Evolutionary conservation across 2,329 filamentous ascomycete species (phyloP).

Genomic region (Penicillium verrucosum): DNA sequence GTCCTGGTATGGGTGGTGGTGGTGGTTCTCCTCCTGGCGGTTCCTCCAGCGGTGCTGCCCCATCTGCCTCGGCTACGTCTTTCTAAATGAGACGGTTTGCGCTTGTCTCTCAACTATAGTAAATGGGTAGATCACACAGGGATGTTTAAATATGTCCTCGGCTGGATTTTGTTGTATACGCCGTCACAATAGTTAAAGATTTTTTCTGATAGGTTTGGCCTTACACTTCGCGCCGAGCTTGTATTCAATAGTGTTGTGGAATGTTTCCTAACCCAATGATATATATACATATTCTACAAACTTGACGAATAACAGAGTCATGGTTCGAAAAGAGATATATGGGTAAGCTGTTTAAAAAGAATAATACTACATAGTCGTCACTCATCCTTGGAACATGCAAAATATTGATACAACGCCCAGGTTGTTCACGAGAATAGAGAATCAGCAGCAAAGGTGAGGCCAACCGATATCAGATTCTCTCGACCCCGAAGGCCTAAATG

Average conservation of each 20-base stretch:
- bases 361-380: not conserved
- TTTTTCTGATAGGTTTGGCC: not conserved
- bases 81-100: not conserved
- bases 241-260: too few relatives aligned
- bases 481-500: not conserved
- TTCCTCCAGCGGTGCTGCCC: not conserved
- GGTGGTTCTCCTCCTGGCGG: not conserved
- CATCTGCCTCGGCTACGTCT: not conserved
- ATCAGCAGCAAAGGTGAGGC: not conserved
- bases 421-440: not conserved
- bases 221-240: not conserved
- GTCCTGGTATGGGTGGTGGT: slow-evolving; percentile 16
- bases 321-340: too few relatives aligned
- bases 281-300: too few relatives aligned
- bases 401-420: not conserved
- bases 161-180: not conserved
- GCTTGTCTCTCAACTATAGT: not conserved
- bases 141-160: not conserved
- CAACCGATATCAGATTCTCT: not conserved
- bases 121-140: not conserved
- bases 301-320: too few relatives aligned
- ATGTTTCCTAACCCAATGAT: too few relatives aligned
- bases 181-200: too few relatives aligned
- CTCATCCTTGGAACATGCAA: not conserved
- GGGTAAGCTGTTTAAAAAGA: too few relatives aligned